phyloP scores from a whole-genome alignment of 2,329 filamentous ascomycete species.

The Hawksworthiomyces lignivorus region DNA sequence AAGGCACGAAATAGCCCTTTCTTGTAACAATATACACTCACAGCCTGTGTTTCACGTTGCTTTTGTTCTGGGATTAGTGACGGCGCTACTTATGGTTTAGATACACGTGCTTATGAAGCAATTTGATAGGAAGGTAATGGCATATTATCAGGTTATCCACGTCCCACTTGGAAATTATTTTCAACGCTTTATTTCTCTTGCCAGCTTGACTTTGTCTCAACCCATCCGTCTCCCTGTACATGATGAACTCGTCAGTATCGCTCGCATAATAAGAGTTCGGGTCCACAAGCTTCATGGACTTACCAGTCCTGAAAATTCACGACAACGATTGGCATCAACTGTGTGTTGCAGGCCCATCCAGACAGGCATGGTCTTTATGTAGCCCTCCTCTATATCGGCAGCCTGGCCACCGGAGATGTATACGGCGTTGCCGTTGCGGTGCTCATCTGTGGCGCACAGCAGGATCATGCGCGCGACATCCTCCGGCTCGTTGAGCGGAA shows the following conservation, averaged over 20 bases:
- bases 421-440: conserved; percentile 20
- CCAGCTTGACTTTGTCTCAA: conserved; percentile 3
- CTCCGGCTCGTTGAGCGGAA: conserved; percentile 33
- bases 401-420: conserved; percentile 20
- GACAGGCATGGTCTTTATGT: conserved; percentile 16
- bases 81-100: too few relatives aligned
- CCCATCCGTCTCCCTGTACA: conserved; percentile 7
- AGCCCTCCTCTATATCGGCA: conserved; percentile 21
- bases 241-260: too few relatives aligned
- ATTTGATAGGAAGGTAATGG: too few relatives aligned
- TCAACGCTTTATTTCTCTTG: not conserved
- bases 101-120: too few relatives aligned
- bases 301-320: conserved; percentile 1
- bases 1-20: too few relatives aligned
- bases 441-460: conserved; percentile 26
- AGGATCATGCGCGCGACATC: conserved; percentile 34
- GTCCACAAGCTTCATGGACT: too few relatives aligned
- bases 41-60: too few relatives aligned
- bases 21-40: too few relatives aligned
- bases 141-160: too few relatives aligned
- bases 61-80: too few relatives aligned
- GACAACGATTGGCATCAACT: conserved; percentile 13
- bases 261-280: too few relatives aligned
- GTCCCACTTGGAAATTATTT: too few relatives aligned
- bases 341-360: conserved; percentile 23